These are phyloP conservation scores for Blastocystis sp. DNA, from an alignment of 352 stramenopile genomes.

Conservation along the genomic window DNA sequence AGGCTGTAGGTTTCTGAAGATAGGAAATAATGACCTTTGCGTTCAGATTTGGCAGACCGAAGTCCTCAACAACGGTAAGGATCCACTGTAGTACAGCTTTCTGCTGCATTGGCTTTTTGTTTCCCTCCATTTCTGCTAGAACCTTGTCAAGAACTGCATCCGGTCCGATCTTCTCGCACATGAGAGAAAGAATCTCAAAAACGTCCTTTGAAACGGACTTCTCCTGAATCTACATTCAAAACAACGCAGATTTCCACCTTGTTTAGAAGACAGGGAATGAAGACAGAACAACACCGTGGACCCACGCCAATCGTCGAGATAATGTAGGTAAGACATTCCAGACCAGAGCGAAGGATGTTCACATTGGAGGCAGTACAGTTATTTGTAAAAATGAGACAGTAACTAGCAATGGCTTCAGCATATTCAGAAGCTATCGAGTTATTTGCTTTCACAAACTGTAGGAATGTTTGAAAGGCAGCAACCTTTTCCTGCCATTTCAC, in stretches of 20 bases:
- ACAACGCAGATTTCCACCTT: neutral
- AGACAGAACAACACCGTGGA: neutral
- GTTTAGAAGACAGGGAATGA: neutral
- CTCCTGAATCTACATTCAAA: slow-evolving; percentile 14
- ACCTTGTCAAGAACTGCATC: neutral
- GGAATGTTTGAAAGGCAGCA: neutral
- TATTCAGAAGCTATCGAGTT: neutral
- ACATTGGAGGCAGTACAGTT: slow-evolving; percentile 20
- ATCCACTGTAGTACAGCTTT: slow-evolving; percentile 50
- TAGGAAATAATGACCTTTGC: neutral
- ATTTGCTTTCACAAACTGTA: neutral
- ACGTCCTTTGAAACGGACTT: neutral
- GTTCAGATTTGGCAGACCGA: neutral
- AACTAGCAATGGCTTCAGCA: slow-evolving; percentile 8
- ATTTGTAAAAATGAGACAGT: neutral
- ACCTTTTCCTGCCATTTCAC: slow-evolving; percentile 54
- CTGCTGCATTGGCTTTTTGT: slow-evolving; percentile 36
- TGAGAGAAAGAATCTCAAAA: neutral
- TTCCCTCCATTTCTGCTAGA: neutral
- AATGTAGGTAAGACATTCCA: neutral
- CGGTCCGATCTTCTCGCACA: slow-evolving; percentile 23
- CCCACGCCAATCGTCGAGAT: neutral
- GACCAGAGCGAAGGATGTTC: slow-evolving; percentile 27
- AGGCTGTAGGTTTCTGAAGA: neutral
- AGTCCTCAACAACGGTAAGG: neutral